Evolutionary conservation across 805 yeast species (phyloP), one percentile per base, ranked within the genome.

Genomic region (Candida arabinofermentans): DNA sequence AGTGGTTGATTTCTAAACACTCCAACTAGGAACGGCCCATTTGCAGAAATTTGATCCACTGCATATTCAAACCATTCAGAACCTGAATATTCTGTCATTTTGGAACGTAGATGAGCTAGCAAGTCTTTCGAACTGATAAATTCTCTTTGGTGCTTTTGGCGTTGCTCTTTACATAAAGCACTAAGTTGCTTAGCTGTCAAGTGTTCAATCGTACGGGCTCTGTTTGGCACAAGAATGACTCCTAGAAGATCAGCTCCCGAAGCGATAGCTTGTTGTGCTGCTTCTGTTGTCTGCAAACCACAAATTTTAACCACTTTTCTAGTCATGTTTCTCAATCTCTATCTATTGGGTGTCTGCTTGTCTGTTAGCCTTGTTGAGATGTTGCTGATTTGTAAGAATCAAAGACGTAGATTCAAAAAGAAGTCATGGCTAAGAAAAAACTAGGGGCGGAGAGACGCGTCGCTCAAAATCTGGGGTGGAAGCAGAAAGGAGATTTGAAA

Each of bases 1-100:
- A 83, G 54, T 0, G 82, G 54, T 61, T 90, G 97, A 59, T 93
- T 87, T 44, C 90, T 70, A 66, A 91, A 88, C 3, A 91, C 99
- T 1, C 98, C 99, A 2, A 89, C 96, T 2, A 85, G 61, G 50
- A 69, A 77, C 0, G 93, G 93, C 0, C 89, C 86, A 33, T 67
- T 59, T 18, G 43, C 48, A 9, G 37, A 37, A 5, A 69, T 44
- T 14, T 48, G 40, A 4, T 55, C 39, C 4, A 56, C 42, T n/a
- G 59, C 55, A 4, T 54, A 45, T 23, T 51, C 51, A 40, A 70
- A 67, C 53, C 71, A 68, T 3, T 59, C 65, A 29, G 65, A 62
- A 1, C 56, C 57, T 33, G 10, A 7, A 33, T 14, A 13, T 21
- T 33, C 24, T 3, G 34, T n/a, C 38, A 50, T 13, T 6, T 6